Evolutionary conservation across 352 stramenopile genomes (phyloP).

Genomic region (Pythium coloratum): DNA sequence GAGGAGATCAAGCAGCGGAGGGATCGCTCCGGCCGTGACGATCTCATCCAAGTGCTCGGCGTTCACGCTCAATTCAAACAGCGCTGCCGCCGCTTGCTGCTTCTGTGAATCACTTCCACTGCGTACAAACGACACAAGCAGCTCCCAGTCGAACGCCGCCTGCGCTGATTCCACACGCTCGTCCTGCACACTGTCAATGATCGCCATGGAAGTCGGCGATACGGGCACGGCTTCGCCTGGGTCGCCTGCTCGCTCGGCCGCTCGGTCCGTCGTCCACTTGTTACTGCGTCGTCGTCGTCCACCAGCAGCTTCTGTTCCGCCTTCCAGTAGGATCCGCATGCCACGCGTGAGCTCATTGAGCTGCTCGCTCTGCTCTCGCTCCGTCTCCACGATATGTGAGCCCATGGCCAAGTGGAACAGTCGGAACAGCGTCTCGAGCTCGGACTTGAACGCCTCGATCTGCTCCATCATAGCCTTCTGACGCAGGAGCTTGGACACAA

Average conservation of each 20-base stretch:
- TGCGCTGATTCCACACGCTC: not conserved
- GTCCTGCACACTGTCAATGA: slow-evolving; percentile 1
- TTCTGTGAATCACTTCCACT: slow-evolving; percentile 4
- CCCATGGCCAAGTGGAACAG: slow-evolving; percentile 8
- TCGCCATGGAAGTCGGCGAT: not conserved
- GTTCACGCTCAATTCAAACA: slow-evolving; percentile 3
- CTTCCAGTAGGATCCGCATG: slow-evolving; percentile 7
- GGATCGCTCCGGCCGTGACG: not conserved
- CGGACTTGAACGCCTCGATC: not conserved
- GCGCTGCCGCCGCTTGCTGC: slow-evolving; percentile 4
- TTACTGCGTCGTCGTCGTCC: not conserved
- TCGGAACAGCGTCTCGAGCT: slow-evolving; percentile 12
- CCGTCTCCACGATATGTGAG: slow-evolving; percentile 11
- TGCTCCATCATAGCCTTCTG: slow-evolving; percentile 5
- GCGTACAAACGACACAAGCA: slow-evolving; percentile 10
- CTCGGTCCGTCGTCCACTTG: slow-evolving; percentile 2
- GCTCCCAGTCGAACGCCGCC: not conserved
- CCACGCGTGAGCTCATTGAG: slow-evolving; percentile 1
- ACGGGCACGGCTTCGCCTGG: not conserved
- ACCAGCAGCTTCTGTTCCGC: not conserved
- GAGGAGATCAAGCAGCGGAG: not conserved
- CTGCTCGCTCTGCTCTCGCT: not conserved
- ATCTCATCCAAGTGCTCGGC: not conserved
- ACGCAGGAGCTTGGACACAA: slow-evolving; percentile 3
- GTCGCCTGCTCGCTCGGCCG: not conserved